Percentiles rank a stretch among this genome's conserved stretches.
Conservation (phyloP, 208 protist genomes). For the Trypanosomatidae sp. region DNA sequence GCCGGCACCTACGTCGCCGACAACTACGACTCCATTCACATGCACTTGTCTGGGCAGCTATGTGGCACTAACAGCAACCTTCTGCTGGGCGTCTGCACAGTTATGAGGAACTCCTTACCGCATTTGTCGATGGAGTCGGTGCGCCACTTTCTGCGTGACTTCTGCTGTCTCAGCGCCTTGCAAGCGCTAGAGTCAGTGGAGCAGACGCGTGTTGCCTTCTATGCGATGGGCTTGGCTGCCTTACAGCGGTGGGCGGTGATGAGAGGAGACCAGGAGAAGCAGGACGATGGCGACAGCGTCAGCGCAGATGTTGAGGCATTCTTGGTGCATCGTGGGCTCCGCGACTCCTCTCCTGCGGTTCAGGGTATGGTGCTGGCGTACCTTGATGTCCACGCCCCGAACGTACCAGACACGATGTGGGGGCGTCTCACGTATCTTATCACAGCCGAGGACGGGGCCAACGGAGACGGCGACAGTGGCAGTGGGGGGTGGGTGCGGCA, state of each 20-base stretch:
- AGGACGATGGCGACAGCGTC: background rate
- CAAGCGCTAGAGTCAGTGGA: background rate
- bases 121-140: background rate
- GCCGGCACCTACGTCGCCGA: constrained; percentile 10
- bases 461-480: background rate
- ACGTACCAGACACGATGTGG: background rate
- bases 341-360: constrained; percentile 29
- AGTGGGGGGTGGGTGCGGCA: constrained; percentile 37
- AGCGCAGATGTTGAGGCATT: constrained; percentile 1
- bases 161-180: constrained; percentile 1
- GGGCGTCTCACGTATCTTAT: constrained; percentile 7
- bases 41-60: background rate
- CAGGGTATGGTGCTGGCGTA: constrained; percentile 44
- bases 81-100: background rate
- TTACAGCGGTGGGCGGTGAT: background rate
- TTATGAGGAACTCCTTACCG: constrained; percentile 1
- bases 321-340: constrained; percentile 25
- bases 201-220: constrained; percentile 9
- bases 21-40: constrained; percentile 10
- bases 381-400: constrained; percentile 29
- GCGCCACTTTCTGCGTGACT: constrained; percentile 6
- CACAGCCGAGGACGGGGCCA: constrained; percentile 1
- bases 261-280: background rate
- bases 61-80: background rate
- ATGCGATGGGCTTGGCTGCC: constrained; percentile 6